Percentiles rank a stretch among this genome's conserved stretches.
Conservation (phyloP, 2,329 filamentous ascomycete genomes). For the Macrophomina pseudophaseolina region DNA sequence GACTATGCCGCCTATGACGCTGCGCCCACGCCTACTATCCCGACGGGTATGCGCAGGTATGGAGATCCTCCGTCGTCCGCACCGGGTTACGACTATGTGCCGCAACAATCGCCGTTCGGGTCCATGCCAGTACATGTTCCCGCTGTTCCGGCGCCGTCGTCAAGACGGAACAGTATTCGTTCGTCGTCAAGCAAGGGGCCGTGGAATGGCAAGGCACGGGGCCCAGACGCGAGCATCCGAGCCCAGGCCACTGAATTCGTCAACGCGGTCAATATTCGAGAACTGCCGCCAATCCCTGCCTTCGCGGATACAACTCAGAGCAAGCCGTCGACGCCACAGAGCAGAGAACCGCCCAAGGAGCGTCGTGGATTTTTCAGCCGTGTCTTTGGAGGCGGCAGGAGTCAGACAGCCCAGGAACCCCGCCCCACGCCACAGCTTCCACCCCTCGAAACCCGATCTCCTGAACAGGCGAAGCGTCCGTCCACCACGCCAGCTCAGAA, state of each 20-base stretch:
- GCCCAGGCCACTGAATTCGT: slow-evolving; percentile 56
- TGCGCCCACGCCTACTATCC: slow-evolving; percentile 84
- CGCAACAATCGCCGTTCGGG: slow-evolving; percentile 43
- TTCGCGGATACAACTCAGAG: slow-evolving; percentile 57
- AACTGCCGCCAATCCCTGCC: slow-evolving; percentile 51
- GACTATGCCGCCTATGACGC: slow-evolving; percentile 71
- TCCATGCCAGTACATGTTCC: slow-evolving; percentile 50
- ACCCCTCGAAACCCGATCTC: slow-evolving; percentile 26
- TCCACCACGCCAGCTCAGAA: slow-evolving; percentile 25
- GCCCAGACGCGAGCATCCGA: slow-evolving; percentile 48
- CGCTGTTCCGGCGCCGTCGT: slow-evolving; percentile 39
- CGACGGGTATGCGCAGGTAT: slow-evolving; percentile 72
- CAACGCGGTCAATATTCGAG: slow-evolving; percentile 50
- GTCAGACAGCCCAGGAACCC: slow-evolving; percentile 21
- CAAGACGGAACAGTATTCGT: slow-evolving; percentile 58
- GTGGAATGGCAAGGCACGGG: slow-evolving; percentile 50
- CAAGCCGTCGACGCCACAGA: slow-evolving; percentile 51
- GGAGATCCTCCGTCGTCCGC: slow-evolving; percentile 48
- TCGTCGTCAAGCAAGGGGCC: slow-evolving; percentile 60
- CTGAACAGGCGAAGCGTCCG: slow-evolving; percentile 23
- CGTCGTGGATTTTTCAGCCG: slow-evolving; percentile 89
- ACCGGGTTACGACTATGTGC: slow-evolving; percentile 35
- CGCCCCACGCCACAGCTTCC: slow-evolving; percentile 13
- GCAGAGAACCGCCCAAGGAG: slow-evolving; percentile 53
- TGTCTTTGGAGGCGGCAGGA: slow-evolving; percentile 69